A percentile compares a stretch with the other conserved stretches of the same genome.
Conservation (phyloP, 768 basidiomycete genomes). For the Trametes maxima region DNA sequence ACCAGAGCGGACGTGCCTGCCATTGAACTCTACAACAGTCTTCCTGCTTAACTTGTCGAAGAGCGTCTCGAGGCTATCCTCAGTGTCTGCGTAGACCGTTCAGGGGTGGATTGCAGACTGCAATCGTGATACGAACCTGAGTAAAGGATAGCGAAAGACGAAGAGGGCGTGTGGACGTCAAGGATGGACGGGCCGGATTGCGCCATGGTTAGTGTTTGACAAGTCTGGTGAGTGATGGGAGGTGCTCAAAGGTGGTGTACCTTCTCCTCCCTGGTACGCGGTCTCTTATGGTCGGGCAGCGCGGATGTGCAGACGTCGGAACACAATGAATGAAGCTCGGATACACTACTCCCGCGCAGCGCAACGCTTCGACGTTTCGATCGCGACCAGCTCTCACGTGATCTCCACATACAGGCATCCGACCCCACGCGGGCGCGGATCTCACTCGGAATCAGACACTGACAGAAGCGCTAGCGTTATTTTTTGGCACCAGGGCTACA, state of each 20-base stretch:
- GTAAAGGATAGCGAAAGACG: conserved; percentile 76
- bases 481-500: neutral
- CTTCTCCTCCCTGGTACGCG: neutral
- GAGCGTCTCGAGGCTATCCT: conserved; percentile 64
- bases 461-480: neutral
- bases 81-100: conserved; percentile 50
- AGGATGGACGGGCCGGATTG: conserved; percentile 49
- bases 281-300: neutral
- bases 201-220: conserved; percentile 16
- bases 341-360: neutral
- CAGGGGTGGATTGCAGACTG: conserved; percentile 1
- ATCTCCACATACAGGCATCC: neutral
- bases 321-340: neutral
- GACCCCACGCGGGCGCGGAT: neutral
- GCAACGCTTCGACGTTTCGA: conserved; percentile 7
- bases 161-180: conserved; percentile 74
- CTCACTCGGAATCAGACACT: neutral
- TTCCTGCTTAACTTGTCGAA: conserved; percentile 77
- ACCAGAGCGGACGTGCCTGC: conserved; percentile 66
- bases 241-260: neutral
- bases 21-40: conserved; percentile 55
- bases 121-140: conserved; percentile 53
- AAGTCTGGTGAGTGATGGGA: conserved; percentile 31
- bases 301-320: conserved; percentile 6
- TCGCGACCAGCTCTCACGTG: conserved; percentile 13